Evolutionary conservation across 345 rosid genomes (phyloP), one percentile per base, ranked within the genome.

Genomic region (Dovyalis caffra): DNA sequence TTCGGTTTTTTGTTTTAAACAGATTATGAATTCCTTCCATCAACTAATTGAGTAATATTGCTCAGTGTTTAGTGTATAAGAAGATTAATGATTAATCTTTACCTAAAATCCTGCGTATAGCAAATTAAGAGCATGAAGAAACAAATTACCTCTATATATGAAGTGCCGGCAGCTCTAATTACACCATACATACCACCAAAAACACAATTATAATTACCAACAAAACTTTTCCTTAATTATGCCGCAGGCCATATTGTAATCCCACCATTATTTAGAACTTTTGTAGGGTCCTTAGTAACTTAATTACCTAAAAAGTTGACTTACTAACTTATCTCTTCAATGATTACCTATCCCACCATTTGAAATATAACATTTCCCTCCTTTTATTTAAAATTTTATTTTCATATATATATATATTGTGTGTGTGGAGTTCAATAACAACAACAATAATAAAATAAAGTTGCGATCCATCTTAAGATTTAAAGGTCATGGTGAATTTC

Each of bases 281-380:
- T 23, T 56, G 68, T 35, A 18, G 67, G 67, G 67, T 18, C 65
- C 20, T 15, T 26, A 45, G 21, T 26, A 69, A 1, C 34, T 23
- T 20, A 14, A 53, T 18, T n/a, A 70, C 32, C 2, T 9, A 47
- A 69, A 3, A 3, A 29, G 2, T 33, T 70, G 26, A 34, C 69
- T 67, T 63, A 16, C 33, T 34, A 28, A 65, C 76, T 66, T 16
- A 70, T 60, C 60, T n/a, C 15, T 71, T 63, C 33, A 71, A 78
- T 78, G 75, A 82, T 78, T 72, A 28, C 37, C 53, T 51, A 32
- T 78, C 34, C 82, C 79, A 53, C 79, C 73, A 71, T 75, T 74
- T 58, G 34, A 18, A 37, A 58, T 16, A 25, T 71, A 37, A 26
- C 14, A 28, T 47, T 49, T 49, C 10, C 6, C 2, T 49, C 18